Evolutionary conservation across 2,329 filamentous ascomycete genomes (phyloP).

Genomic region (Ampelomyces quisqualis): DNA sequence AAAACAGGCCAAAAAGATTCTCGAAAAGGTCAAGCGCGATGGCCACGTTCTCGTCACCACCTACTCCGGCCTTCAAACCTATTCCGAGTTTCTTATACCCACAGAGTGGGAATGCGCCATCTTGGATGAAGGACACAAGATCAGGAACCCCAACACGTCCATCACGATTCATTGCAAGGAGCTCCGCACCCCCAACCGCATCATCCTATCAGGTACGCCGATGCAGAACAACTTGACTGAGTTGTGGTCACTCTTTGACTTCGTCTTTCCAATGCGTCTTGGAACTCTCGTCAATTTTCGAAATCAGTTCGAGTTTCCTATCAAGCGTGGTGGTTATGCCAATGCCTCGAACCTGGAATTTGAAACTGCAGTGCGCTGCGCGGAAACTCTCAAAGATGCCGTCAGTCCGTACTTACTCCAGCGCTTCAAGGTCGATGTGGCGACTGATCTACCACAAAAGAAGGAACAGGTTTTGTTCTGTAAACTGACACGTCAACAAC

Average conservation of each 20-base stretch:
- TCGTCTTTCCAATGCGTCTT: constrained; percentile 93
- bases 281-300: constrained; percentile 90
- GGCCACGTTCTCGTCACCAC: constrained; percentile 95
- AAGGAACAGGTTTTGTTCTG: constrained; percentile 96
- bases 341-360: constrained; percentile 94
- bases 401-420: constrained; percentile 93
- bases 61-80: constrained; percentile 93
- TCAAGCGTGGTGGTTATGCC: constrained; percentile 88
- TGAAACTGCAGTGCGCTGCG: constrained; percentile 90
- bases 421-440: constrained; percentile 89
- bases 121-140: constrained; percentile 96
- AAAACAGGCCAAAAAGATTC: constrained; percentile 74
- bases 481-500: constrained; percentile 79
- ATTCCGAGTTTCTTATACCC: constrained; percentile 76
- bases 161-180: constrained; percentile 97
- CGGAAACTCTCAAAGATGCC: constrained; percentile 87
- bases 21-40: constrained; percentile 76
- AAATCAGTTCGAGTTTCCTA: constrained; percentile 89
- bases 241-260: constrained; percentile 96
- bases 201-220: constrained; percentile 93
- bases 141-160: constrained; percentile 91
- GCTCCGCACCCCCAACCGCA: constrained; percentile 80
- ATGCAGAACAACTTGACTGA: constrained; percentile 97
- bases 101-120: constrained; percentile 92
- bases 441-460: constrained; percentile 90